Percentiles rank a stretch among this genome's conserved stretches.
Conservation (phyloP, 2,329 filamentous ascomycete genomes). For the Neonectria punicea region DNA sequence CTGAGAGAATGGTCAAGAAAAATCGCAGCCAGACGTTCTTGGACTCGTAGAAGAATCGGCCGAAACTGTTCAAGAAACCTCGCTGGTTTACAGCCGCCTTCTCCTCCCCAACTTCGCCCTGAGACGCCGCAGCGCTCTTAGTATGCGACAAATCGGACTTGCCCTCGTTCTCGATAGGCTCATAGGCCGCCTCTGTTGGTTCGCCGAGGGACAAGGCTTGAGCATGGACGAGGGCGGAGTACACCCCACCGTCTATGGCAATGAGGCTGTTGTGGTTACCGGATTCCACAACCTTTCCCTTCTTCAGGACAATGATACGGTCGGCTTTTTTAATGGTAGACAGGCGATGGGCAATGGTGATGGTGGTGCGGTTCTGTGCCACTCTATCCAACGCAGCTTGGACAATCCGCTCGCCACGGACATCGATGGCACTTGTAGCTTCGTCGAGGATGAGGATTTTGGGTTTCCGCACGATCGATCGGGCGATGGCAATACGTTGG, state of each 20-base stretch:
- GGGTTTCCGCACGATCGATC: conserved; percentile 78
- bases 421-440: conserved; percentile 74
- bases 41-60: conserved; percentile 67
- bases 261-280: conserved; percentile 81
- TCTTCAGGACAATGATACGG: conserved; percentile 79
- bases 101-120: conserved; percentile 40
- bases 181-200: conserved; percentile 49
- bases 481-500: conserved; percentile 83
- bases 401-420: conserved; percentile 67
- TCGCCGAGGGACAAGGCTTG: conserved; percentile 68
- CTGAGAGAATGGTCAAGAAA: conserved; percentile 58
- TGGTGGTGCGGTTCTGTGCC: conserved; percentile 72
- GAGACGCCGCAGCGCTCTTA: conserved; percentile 57
- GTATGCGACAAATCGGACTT: conserved; percentile 53
- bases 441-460: conserved; percentile 81
- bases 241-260: conserved; percentile 67
- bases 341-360: conserved; percentile 79
- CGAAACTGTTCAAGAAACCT: conserved; percentile 64
- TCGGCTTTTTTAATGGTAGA: conserved; percentile 83
- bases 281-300: conserved; percentile 76
- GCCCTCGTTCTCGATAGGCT: conserved; percentile 54
- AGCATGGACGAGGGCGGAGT: conserved; percentile 73
- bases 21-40: conserved; percentile 62
- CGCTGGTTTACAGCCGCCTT: conserved; percentile 46
- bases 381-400: conserved; percentile 72